Base-by-base conservation (phyloP, 1,139 yeast species). In the Suhomyces anneliseae region DNA sequence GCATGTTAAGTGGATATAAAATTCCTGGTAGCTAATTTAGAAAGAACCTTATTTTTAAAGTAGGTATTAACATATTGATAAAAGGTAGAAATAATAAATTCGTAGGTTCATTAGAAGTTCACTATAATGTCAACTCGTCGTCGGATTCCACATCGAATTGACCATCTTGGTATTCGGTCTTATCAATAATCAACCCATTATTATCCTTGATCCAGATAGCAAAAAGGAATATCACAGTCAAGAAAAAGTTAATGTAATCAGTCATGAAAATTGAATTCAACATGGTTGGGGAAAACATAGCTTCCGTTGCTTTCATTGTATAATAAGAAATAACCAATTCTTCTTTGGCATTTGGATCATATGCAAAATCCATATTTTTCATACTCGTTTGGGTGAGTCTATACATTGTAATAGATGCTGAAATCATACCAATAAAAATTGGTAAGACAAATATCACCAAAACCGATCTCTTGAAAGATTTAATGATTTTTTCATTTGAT, bases 191-290 rank as follows among this genome's bases (percentile, higher is more conserved):
- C 44, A 70, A 53, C 5, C 74, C 76, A 49, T 64, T 61, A 50
- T 70, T 69, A 41, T 64, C 66, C 48, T 60, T 66, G 32, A 69
- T 62, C 76, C 76, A 71, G 43, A 70, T 60, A 42, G 57, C 61
- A 49, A 64, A 71, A n/a, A 71, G 46, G 6, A 56, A 53, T 4
- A 56, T 46, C 27, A 70, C 53, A 27, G 57, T 49, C 7, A 56
- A 32, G 45, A 62, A 59, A 39, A 57, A 51, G 34, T 52, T 49
- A n/a, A 57, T n/a, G 46, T 51, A 53, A 3, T 42, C 33, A 14
- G 54, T 44, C 61, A 66, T 57, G n/a, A 50, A 36, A 26, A 43
- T n/a, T n/a, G 44, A 8, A 6, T 14, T 8, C 35, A 45, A 12
- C 12, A 31, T 31, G 14, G 9, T 38, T 9, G 27, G 27, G 27